Evolutionary conservation across 83 land plant species (phyloP), one percentile per base, ranked within the genome.

Genomic region (Picea mariana): DNA sequence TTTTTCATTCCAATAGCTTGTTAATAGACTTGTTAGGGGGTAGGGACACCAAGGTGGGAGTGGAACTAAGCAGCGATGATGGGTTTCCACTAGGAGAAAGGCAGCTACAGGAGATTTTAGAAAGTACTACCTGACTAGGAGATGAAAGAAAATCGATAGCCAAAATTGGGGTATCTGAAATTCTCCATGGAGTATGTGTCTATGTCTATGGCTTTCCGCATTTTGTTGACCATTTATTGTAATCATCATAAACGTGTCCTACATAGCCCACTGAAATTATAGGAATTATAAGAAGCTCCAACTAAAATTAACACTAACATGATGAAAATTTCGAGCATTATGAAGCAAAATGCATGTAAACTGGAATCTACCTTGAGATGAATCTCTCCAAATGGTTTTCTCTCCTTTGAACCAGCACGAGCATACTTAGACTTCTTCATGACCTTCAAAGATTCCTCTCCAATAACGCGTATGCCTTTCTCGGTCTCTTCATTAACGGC

Each of bases 391-490:
- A 76, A 88, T 0, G 84, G 67, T 82, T 87, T 87, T 72, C 68
- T 64, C 66, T 49, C 79, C 34, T 47, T 55, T 63, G 87, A 67
- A 52, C 75, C 78, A 58, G 52, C 40, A 13, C 75, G 71, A 5
- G 79, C 49, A 67, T 83, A 55, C 26, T 78, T 73, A 72, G 78
- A 75, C 80, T 87, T 84, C 81, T 60, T 84, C 79, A 84, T 26
- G 31, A 72, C 55, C 68, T 75, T 81, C 63, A 82, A 84, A 24
- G 90, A 83, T 77, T 89, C 91, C 52, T 84, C 90, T 58, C 91
- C 91, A 77, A 89, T 85, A 34, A 89, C 80, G 26, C 87, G 86
- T 42, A 82, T 76, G 27, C 90, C 87, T 67, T 84, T 89, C 44
- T 87, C 82, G 20, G 78, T 77, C 52, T 84, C 84, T 13, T 81